Percentiles rank a stretch among this genome's conserved stretches.
These are phyloP conservation scores for Arthrobotrys sinensis DNA, from an alignment of 2,329 filamentous ascomycete species.

Conservation along the genomic window DNA sequence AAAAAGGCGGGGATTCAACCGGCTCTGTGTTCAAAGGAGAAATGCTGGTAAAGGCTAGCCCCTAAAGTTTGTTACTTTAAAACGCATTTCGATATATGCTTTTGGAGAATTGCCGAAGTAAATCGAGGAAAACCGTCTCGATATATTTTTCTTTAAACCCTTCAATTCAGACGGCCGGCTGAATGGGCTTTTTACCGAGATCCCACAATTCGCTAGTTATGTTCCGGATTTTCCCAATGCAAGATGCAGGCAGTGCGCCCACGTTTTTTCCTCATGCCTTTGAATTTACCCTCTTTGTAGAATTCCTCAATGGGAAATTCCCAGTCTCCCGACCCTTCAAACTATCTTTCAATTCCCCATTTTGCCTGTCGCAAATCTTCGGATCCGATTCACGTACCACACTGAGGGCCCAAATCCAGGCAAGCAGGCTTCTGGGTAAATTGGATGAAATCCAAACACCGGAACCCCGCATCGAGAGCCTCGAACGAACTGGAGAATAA, in stretches of 20 bases:
- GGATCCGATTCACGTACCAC: conserved; percentile 27
- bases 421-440: conserved; percentile 46
- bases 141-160: conserved; percentile 26
- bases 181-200: conserved; percentile 51
- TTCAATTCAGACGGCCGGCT: conserved; percentile 37
- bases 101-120: conserved; percentile 15
- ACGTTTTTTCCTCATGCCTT: conserved; percentile 46
- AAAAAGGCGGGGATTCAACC: conserved; percentile 49
- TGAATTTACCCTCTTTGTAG: conserved; percentile 48
- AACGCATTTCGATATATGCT: not conserved
- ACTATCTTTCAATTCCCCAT: conserved; percentile 19
- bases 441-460: conserved; percentile 35
- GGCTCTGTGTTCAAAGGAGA: conserved; percentile 17
- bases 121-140: conserved; percentile 4
- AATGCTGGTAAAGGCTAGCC: not conserved
- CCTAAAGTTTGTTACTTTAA: not conserved
- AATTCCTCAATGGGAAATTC: conserved; percentile 31
- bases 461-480: conserved; percentile 50
- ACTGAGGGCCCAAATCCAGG: conserved; percentile 1
- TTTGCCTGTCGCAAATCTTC: conserved; percentile 50
- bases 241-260: conserved; percentile 53
- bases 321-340: conserved; percentile 17
- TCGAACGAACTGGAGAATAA: conserved; percentile 33
- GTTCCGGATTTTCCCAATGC: conserved; percentile 51
- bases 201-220: conserved; percentile 39